These are phyloP conservation scores for Stromatinia cepivora DNA, from an alignment of 2,329 filamentous ascomycete genomes.

Conservation along the genomic window DNA sequence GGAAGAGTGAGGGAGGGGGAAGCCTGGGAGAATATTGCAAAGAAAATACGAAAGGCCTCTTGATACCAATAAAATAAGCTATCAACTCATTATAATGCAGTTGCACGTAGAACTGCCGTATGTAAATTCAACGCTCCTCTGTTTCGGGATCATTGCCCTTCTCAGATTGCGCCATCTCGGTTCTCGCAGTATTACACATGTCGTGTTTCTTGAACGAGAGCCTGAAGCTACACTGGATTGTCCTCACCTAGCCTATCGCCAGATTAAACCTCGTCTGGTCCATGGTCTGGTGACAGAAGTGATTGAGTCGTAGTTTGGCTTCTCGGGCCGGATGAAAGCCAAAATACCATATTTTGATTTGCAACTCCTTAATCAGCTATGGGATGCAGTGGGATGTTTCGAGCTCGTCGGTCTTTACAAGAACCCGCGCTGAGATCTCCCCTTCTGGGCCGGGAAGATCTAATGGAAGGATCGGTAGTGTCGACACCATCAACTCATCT, in stretches of 20 bases:
- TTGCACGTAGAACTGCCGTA: not conserved
- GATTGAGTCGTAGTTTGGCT: not conserved
- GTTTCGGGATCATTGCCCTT: not conserved
- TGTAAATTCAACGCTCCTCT: not conserved
- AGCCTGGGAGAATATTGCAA: slow-evolving; percentile 38
- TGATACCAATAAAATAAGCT: not conserved
- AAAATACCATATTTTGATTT: not conserved
- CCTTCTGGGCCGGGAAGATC: not conserved
- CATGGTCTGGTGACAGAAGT: not conserved
- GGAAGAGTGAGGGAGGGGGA: slow-evolving; percentile 31
- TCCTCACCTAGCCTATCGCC: not conserved
- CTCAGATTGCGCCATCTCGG: not conserved
- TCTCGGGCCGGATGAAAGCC: not conserved
- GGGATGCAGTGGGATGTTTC: not conserved
- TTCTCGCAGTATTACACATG: not conserved
- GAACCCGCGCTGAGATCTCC: not conserved
- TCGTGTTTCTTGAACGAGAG: too few species aligned
- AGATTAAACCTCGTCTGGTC: slow-evolving; percentile 3
- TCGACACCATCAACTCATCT: not conserved
- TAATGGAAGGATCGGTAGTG: not conserved
- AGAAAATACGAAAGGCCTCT: slow-evolving; percentile 5
- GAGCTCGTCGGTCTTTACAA: not conserved
- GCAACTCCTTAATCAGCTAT: not conserved
- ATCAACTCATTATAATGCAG: too few species aligned
- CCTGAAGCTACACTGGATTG: not conserved